A percentile compares a stretch with the other conserved stretches of the same genome.
Evolutionary conservation across 2,329 filamentous ascomycete genomes (phyloP).

Genomic region (Tricladium varicosporioides): DNA sequence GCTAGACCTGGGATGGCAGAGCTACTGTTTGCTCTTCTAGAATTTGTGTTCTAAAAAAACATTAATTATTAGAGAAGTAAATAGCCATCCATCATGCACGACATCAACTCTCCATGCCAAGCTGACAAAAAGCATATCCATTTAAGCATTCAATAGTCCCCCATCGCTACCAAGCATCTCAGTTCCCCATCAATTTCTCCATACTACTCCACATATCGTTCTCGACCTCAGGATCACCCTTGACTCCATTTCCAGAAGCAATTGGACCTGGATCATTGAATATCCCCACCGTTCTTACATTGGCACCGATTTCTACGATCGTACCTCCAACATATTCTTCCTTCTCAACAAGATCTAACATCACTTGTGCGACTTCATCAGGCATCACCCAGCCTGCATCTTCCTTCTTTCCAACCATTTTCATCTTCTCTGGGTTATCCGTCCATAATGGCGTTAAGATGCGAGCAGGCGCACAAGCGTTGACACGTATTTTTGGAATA

Average conservation of each 20-base stretch:
- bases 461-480: slow-evolving; percentile 42
- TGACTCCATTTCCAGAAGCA: slow-evolving; percentile 6
- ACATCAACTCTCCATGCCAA: no score
- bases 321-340: slow-evolving; percentile 39
- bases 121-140: not conserved
- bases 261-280: slow-evolving; percentile 41
- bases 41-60: no score
- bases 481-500: slow-evolving; percentile 39
- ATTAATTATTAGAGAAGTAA: no score
- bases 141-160: not conserved
- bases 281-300: slow-evolving; percentile 34
- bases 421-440: slow-evolving; percentile 44
- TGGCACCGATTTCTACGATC: slow-evolving; percentile 41
- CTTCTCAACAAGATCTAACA: slow-evolving; percentile 41
- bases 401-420: slow-evolving; percentile 33
- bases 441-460: slow-evolving; percentile 44
- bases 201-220: slow-evolving; percentile 9
- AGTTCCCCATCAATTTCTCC: slow-evolving; percentile 3
- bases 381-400: slow-evolving; percentile 40
- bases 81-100: no score
- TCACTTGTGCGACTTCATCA: slow-evolving; percentile 42
- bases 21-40: no score
- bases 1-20: no score
- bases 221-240: not conserved
- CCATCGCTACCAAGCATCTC: not conserved